Conservation (phyloP, 1,284 basidiomycete genomes). For the Sporisorium exsertum region DNA sequence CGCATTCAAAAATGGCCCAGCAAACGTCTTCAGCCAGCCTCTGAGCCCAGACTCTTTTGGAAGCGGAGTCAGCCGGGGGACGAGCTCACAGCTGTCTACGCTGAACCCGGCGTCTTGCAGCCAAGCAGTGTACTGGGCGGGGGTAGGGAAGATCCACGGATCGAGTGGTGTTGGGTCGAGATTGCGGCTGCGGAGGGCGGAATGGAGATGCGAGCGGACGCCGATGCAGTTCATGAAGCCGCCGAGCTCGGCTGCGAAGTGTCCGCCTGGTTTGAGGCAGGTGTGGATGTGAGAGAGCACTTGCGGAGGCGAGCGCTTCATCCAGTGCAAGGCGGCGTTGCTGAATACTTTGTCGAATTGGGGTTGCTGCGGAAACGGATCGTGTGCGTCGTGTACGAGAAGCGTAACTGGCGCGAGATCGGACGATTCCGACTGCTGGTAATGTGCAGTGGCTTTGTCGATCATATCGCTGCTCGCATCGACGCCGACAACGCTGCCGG, state of each 20-base stretch:
- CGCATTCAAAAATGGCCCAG: slow-evolving; percentile 38
- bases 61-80: slow-evolving; percentile 30
- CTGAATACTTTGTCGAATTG: slow-evolving; percentile 47
- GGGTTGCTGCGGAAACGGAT: background rate
- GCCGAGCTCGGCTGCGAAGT: slow-evolving; percentile 42
- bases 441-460: slow-evolving; percentile 10
- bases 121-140: slow-evolving; percentile 15
- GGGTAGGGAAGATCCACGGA: slow-evolving; percentile 46
- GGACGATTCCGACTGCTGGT: background rate
- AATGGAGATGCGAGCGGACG: slow-evolving; percentile 25
- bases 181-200: slow-evolving; percentile 2
- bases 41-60: slow-evolving; percentile 18
- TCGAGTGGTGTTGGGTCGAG: slow-evolving; percentile 21
- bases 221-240: slow-evolving; percentile 43
- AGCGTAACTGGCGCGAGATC: slow-evolving; percentile 3
- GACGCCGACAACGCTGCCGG: slow-evolving; percentile 25
- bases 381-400: slow-evolving; percentile 30
- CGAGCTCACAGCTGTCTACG: slow-evolving; percentile 34
- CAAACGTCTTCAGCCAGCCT: slow-evolving; percentile 44
- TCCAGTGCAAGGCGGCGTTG: slow-evolving; percentile 52
- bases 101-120: slow-evolving; percentile 23
- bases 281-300: slow-evolving; percentile 11
- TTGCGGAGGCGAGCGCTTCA: slow-evolving; percentile 19
- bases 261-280: slow-evolving; percentile 14
- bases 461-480: slow-evolving; percentile 49